These are phyloP conservation scores for Schwanniomyces vanrijiae DNA, from an alignment of 805 yeast species.

Conservation along the genomic window DNA sequence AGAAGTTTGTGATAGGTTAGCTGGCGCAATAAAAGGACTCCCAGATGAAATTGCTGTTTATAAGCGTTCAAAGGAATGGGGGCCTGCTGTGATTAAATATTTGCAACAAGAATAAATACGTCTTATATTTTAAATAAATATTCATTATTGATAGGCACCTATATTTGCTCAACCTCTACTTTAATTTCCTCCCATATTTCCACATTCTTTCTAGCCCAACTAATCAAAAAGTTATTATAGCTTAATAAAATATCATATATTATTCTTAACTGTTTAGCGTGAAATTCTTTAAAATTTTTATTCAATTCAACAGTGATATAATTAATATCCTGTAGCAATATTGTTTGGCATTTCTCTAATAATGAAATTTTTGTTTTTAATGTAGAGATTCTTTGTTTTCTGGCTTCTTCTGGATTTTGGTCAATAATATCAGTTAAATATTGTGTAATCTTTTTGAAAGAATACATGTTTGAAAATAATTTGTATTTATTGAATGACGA, in stretches of 20 bases:
- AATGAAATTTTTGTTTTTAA: constrained; percentile 51
- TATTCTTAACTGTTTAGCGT: constrained; percentile 48
- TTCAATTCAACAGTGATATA: constrained; percentile 45
- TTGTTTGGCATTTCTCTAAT: constrained; percentile 50
- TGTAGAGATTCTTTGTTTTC: constrained; percentile 52
- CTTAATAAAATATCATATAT: constrained; percentile 51
- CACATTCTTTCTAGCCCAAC: constrained; percentile 67
- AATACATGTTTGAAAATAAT: constrained; percentile 50
- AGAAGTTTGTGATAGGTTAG: constrained; percentile 49
- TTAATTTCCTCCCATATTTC: constrained; percentile 69
- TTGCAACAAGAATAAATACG: constrained; percentile 8
- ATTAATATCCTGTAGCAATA: constrained; percentile 41
- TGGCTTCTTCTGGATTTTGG: constrained; percentile 62
- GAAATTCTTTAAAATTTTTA: constrained; percentile 50
- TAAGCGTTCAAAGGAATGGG: constrained; percentile 68
- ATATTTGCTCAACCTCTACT: constrained; percentile 33
- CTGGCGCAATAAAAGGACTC: constrained; percentile 64
- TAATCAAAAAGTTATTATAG: constrained; percentile 55
- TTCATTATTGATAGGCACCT: neutral
- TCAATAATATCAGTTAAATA: constrained; percentile 58
- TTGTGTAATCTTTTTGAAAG: constrained; percentile 50
- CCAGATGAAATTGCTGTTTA: constrained; percentile 59
- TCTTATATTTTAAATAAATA: neutral
- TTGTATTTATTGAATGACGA: constrained; percentile 40
- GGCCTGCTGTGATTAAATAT: constrained; percentile 54